phyloP scores from a whole-genome alignment of 306 rosid genomes.

The Argentina anserina region DNA sequence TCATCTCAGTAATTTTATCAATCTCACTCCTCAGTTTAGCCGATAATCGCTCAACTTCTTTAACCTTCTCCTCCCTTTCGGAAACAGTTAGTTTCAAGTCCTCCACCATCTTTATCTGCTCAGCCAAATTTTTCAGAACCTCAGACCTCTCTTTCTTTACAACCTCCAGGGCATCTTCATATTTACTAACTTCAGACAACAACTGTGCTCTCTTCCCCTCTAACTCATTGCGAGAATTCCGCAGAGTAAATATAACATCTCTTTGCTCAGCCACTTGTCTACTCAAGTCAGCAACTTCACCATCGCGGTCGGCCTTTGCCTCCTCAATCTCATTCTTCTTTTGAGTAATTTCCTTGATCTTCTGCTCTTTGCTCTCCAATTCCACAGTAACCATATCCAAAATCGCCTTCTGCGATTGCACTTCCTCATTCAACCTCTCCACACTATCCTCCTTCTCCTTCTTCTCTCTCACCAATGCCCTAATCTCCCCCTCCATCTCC shows the following conservation, averaged over 20 bases:
- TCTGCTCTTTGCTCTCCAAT: conserved; percentile 18
- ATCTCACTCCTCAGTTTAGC: conserved; percentile 23
- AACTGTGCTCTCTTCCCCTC: conserved; percentile 39
- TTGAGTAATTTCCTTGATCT: conserved; percentile 30
- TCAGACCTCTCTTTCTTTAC: conserved; percentile 25
- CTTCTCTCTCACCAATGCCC: conserved; percentile 30
- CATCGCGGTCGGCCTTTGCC: conserved; percentile 29
- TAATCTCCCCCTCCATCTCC: conserved; percentile 33
- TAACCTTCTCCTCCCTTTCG: conserved; percentile 31
- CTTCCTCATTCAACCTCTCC: conserved; percentile 31
- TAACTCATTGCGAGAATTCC: conserved; percentile 12
- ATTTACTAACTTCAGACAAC: conserved; percentile 27
- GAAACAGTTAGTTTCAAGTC: conserved; percentile 32
- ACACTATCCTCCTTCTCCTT: conserved; percentile 37
- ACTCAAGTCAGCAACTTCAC: conserved; percentile 35
- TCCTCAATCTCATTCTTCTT: conserved; percentile 38
- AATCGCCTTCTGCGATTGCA: conserved; percentile 3
- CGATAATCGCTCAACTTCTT: conserved; percentile 34
- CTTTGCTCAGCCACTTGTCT: conserved; percentile 28
- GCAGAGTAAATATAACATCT: conserved; percentile 23
- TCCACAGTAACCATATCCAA: conserved; percentile 30
- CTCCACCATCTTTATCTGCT: conserved; percentile 44
- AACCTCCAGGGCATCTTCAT: conserved; percentile 21
- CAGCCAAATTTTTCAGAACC: conserved; percentile 32
- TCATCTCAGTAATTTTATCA: conserved; percentile 30